Percentiles rank a stretch among this genome's conserved stretches.
Conservation (phyloP, 2,329 filamentous ascomycete genomes). For the Trichophaea hybrida region DNA sequence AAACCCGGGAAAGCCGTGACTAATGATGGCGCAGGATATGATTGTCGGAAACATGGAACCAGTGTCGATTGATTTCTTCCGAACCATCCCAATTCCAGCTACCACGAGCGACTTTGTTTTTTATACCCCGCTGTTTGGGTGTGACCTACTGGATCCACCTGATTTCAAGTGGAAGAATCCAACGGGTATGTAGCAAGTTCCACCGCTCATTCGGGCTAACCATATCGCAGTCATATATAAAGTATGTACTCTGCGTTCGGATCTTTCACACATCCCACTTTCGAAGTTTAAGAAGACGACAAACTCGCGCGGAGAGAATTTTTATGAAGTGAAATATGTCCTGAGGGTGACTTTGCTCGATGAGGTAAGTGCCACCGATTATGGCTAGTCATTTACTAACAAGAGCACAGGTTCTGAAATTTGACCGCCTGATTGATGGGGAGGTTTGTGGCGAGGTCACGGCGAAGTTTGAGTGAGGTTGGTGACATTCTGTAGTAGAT, state of each 20-base stretch:
- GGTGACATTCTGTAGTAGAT: too few relatives aligned
- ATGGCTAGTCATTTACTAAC: too few relatives aligned
- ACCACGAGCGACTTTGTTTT: too few relatives aligned
- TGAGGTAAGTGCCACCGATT: too few relatives aligned
- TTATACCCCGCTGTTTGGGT: neutral
- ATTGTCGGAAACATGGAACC: too few relatives aligned
- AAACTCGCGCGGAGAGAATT: neutral
- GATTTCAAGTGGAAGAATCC: neutral
- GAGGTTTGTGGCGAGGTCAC: slow-evolving; percentile 2
- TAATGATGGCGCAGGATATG: too few relatives aligned
- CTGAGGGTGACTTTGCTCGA: neutral
- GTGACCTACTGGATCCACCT: neutral
- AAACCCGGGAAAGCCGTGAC: too few relatives aligned
- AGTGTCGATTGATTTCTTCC: too few relatives aligned
- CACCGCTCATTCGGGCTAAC: neutral
- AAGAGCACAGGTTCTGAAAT: neutral
- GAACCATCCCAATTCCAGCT: too few relatives aligned
- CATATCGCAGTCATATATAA: neutral
- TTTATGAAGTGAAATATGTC: neutral
- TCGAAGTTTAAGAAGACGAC: neutral
- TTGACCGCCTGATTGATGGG: neutral
- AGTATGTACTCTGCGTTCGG: neutral
- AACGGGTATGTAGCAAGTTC: neutral
- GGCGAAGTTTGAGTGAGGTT: neutral
- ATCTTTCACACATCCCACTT: neutral